Evolutionary conservation across 371 early-diverging fungal species (phyloP).

Genomic region (Actinomortierella wolfii): DNA sequence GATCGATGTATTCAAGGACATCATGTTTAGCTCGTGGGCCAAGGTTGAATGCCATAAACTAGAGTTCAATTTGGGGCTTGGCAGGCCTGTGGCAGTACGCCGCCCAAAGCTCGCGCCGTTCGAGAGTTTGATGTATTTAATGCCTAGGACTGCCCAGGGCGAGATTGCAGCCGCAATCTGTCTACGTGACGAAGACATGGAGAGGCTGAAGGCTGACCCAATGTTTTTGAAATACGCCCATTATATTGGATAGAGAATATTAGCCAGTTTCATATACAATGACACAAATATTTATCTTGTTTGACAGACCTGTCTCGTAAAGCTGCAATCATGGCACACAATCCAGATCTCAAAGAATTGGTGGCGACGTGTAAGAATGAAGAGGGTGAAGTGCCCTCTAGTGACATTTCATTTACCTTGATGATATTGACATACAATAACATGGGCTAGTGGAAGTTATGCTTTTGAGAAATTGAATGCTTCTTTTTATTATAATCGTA

Average conservation of each 20-base stretch:
- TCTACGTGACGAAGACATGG: conserved; percentile 2
- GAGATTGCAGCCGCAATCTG: conserved; percentile 2
- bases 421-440: too few species aligned
- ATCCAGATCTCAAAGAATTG: too few species aligned
- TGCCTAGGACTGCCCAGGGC: conserved; percentile 2
- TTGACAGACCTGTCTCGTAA: too few species aligned
- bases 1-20: neutral
- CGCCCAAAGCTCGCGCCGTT: neutral
- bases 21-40: conserved; percentile 1
- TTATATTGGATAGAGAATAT: conserved; percentile 1
- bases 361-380: too few species aligned
- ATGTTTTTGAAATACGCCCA: neutral
- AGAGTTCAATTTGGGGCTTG: neutral
- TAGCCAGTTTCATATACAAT: too few species aligned
- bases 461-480: too few species aligned
- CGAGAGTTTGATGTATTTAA: conserved; percentile 2
- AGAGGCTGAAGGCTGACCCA: neutral
- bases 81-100: conserved; percentile 1
- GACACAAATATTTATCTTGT: too few species aligned
- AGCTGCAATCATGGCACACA: too few species aligned
- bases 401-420: too few species aligned
- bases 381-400: too few species aligned
- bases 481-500: too few species aligned
- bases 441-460: too few species aligned
- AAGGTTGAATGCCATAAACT: conserved; percentile 4